A percentile compares a stretch with the other conserved stretches of the same genome.
Conservation (phyloP, 805 yeast genomes). For the Lipomyces sp. region DNA sequence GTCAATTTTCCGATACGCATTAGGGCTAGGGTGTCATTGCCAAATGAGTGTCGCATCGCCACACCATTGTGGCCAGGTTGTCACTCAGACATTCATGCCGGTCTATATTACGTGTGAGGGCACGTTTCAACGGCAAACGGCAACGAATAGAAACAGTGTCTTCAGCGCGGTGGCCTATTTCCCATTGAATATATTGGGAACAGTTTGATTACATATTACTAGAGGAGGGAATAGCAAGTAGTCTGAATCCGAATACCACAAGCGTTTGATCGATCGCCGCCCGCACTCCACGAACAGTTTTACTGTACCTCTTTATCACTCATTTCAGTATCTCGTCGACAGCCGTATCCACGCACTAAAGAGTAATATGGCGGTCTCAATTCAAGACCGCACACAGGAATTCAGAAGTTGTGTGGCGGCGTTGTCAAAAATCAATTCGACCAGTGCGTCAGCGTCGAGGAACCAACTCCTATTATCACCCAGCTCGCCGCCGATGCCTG, state of each 20-base stretch:
- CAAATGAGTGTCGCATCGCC: no score
- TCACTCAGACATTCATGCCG: no score
- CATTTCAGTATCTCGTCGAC: not conserved
- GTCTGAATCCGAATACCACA: not conserved
- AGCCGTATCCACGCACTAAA: not conserved
- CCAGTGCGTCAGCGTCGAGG: slow-evolving; percentile 48
- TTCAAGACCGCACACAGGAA: slow-evolving; percentile 79
- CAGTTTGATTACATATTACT: not conserved
- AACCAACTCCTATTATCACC: slow-evolving; percentile 36
- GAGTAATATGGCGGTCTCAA: slow-evolving; percentile 29
- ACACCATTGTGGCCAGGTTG: no score
- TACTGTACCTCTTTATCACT: not conserved
- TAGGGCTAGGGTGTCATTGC: no score
- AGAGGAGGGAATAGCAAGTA: not conserved
- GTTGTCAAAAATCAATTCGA: slow-evolving; percentile 57
- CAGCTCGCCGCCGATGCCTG: slow-evolving; percentile 26
- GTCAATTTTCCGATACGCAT: no score
- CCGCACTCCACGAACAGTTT: not conserved
- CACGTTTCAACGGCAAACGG: no score
- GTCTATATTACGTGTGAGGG: no score
- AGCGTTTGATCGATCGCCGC: not conserved
- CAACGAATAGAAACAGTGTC: no score
- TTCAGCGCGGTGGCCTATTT: not conserved
- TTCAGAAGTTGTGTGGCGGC: slow-evolving; percentile 89
- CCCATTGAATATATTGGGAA: not conserved